Evolutionary conservation across 192 early-diverging fungal genomes (phyloP).

Genomic region (Coemansia interrupta): DNA sequence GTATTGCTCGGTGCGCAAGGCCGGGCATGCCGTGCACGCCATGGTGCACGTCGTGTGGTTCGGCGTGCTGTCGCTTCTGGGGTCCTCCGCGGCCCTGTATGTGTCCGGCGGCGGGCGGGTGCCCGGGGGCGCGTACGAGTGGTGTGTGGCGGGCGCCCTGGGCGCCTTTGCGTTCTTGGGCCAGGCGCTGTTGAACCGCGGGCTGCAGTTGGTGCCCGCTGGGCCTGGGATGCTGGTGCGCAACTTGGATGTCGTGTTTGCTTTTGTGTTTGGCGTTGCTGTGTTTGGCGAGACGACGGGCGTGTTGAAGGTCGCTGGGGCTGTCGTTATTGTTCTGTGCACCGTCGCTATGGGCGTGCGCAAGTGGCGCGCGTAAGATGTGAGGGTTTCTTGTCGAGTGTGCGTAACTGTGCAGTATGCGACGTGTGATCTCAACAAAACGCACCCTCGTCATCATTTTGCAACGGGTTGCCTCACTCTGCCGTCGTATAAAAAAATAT

Average conservation of each 20-base stretch:
- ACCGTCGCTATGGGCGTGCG: slow-evolving; percentile 62
- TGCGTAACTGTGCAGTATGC: not conserved
- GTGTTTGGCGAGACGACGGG: slow-evolving; percentile 67
- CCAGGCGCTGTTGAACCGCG: slow-evolving; percentile 71
- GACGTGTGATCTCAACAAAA: not conserved
- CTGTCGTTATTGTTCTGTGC: slow-evolving; percentile 59
- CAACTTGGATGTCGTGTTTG: slow-evolving; percentile 77
- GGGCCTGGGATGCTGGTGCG: slow-evolving; percentile 77
- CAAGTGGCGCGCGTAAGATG: slow-evolving; percentile 54
- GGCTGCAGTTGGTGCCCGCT: slow-evolving; percentile 69
- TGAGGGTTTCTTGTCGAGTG: no score
- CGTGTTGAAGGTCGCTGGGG: slow-evolving; percentile 56
- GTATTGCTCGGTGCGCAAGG: slow-evolving; percentile 68
- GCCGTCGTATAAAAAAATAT: not conserved
- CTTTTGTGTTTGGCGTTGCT: slow-evolving; percentile 67
- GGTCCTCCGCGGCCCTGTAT: slow-evolving; percentile 53
- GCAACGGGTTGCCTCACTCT: no score
- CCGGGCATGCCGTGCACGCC: slow-evolving; percentile 66
- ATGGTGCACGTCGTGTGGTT: slow-evolving; percentile 81
- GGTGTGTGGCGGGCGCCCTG: slow-evolving; percentile 47
- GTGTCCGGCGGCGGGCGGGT: slow-evolving; percentile 8
- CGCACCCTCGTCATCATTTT: no score
- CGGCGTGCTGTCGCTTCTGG: slow-evolving; percentile 59
- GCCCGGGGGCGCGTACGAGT: slow-evolving; percentile 51
- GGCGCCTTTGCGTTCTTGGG: slow-evolving; percentile 65